A percentile compares a stretch with the other conserved stretches of the same genome.
Conservation (phyloP, 345 rosid species). For the thale cress (Arabidopsis thaliana) region DNA sequence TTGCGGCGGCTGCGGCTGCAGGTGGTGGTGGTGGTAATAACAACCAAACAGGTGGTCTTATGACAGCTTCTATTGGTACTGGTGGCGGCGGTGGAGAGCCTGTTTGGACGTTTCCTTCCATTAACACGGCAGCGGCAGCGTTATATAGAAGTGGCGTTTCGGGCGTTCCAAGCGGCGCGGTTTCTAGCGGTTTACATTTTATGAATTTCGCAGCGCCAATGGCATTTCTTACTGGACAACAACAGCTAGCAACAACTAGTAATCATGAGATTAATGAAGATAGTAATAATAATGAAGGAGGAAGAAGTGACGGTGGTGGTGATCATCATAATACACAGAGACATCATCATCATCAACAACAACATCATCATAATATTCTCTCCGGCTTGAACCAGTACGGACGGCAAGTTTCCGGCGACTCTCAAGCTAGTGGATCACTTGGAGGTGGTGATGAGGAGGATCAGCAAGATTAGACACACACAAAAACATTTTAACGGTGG, state of each 20-base stretch:
- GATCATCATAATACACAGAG: constrained; percentile 44
- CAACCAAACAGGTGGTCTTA: constrained; percentile 64
- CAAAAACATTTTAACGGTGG: constrained; percentile 39
- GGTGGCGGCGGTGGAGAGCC: constrained; percentile 79
- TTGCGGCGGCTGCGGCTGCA: constrained; percentile 60
- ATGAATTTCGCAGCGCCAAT: constrained; percentile 93
- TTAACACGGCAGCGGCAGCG: constrained; percentile 58
- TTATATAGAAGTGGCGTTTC: constrained; percentile 78
- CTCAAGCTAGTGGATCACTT: constrained; percentile 84
- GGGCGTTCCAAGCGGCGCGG: constrained; percentile 52
- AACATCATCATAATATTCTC: constrained; percentile 60
- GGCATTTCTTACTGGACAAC: constrained; percentile 79
- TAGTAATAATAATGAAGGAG: constrained; percentile 18
- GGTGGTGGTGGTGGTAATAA: constrained; percentile 30
- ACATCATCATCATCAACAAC: constrained; percentile 42
- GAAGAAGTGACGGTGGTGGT: constrained; percentile 48
- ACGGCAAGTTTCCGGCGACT: constrained; percentile 59
- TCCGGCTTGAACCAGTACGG: constrained; percentile 73
- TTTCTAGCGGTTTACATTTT: constrained; percentile 89
- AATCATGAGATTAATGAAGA: constrained; percentile 44
- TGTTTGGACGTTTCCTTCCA: constrained; percentile 84
- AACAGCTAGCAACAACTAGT: constrained; percentile 64
- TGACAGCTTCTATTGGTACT: constrained; percentile 31
- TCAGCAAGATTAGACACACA: constrained; percentile 54
- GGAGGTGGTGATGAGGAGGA: constrained; percentile 60